Base-by-base conservation (phyloP, 202 grass and related monocot species). In the Carex arenaria region DNA sequence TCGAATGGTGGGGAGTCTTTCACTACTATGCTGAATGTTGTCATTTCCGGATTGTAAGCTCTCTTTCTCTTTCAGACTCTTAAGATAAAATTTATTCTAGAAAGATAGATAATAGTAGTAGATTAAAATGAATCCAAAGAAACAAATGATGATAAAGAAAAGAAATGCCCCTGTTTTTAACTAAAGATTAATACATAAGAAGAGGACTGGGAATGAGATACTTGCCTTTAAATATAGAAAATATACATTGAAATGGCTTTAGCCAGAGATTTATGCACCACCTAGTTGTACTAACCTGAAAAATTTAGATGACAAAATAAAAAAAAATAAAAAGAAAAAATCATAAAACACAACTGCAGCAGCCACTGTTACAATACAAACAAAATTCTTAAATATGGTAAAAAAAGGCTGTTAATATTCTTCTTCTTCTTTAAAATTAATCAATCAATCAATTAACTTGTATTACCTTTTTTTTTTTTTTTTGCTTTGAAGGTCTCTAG, bases 21-120 rank as follows among this genome's bases (percentile, higher is more conserved):
- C 88, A 98, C 95, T 81, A 93, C 95, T 75, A 98, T 98, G 95
- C 95, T 98, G 80, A 98, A 98, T 84, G 95, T 95, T 57, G 95
- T 95, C 68, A 98, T 98, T 49, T 71, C 95, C 14, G 95, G 95
- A 69, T 63, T 98, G 91, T 98, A 43, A 91, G 81, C 43, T 34
- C 17, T 61, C 47, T 22, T 5, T 26, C 42, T 60, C 47, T 47
- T 34, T 23, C 4, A 80, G n/a, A 19, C 26, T 42, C 2, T 43
- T 42, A 28, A 7, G 12, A 62, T 56, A 12, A 54, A 57, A 32
- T 32, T 54, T 56, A 4, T 47, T 74, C 38, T 66, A n/a, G 8
- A 59, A 75, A 75, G 71, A 34, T 28, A 12, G 4, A 26, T 30
- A 54, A 28, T 75, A 54, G 19, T 12, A 53, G 49, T 52, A 8